Base-by-base conservation (phyloP, 2,329 filamentous ascomycete species). In the Colletotrichum echinochloae region DNA sequence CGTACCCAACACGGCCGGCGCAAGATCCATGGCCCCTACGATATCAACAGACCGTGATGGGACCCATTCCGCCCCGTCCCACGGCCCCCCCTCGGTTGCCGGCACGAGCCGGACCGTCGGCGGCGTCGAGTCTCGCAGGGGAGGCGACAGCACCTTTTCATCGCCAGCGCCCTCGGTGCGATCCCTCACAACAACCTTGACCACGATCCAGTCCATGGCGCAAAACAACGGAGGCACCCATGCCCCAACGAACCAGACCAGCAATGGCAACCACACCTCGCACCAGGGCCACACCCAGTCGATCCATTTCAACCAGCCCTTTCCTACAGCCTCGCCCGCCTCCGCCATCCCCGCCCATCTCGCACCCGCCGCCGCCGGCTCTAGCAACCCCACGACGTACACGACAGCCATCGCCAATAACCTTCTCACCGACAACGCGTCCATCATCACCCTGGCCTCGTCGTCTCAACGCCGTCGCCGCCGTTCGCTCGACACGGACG, bases 1-100 rank as follows among this genome's bases (percentile, higher is more conserved):
- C 16, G 79, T 86, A 12, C 88, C 88, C 37, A 84, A 87, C 2
- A 89, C 88, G 0, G 86, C 87, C 33, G 91, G 92, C 69, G 90
- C 89, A 71, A 91, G 92, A 77, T 97, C 93, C 28, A 87, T 90
- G 64, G 92, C 93, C 5, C 92, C 92, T 2, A 97, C 94, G 0
- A 85, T 94, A 5, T 94, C 92, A n/a, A 97, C 94, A 18, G 94
- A 95, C 73, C 89, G 90, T 52, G 94, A 95, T 74, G 91, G 91
- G 1, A 85, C 92, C 12, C 87, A 90, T 71, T 97, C 94, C 14
- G 92, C 92, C 18, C 90, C 92, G 51, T 97, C 94, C 37, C 93
- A 96, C 75, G 86, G 86, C 33, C 85, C 86, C 37, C 89, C 89
- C 48, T 90, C 89, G 2, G 79, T 90, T 26, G 89, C 94, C 23